Percentiles rank a stretch among this genome's conserved stretches.
phyloP scores from a whole-genome alignment of 1,139 yeast genomes.

The Taphrina communis region DNA sequence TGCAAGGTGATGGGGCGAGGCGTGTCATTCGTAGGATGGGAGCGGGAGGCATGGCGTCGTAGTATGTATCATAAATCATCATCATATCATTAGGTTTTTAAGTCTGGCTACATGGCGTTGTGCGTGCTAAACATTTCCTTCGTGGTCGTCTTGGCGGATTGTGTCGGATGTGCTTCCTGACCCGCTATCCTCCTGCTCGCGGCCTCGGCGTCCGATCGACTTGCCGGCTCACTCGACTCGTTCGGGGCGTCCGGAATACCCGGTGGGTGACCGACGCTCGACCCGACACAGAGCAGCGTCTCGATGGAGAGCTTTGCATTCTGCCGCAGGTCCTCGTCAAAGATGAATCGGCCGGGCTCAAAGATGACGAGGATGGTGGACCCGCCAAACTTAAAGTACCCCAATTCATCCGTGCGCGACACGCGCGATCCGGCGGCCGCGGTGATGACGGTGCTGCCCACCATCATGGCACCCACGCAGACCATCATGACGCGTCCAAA shows the following conservation, averaged over 20 bases:
- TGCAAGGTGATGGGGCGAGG: constrained; percentile 75
- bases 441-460: constrained; percentile 82
- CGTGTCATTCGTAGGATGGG: constrained; percentile 57
- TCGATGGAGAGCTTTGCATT: constrained; percentile 77
- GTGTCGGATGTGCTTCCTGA: constrained; percentile 10
- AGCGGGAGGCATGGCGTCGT: constrained; percentile 25
- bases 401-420: constrained; percentile 78
- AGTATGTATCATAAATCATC: background rate
- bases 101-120: constrained; percentile 21
- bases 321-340: constrained; percentile 74
- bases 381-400: constrained; percentile 95
- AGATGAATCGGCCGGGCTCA: constrained; percentile 56
- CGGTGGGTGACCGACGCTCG: constrained; percentile 81
- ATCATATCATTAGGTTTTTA: background rate
- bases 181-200: constrained; percentile 45
- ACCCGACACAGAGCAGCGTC: constrained; percentile 85
- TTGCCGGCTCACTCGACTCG: constrained; percentile 25
- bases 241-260: constrained; percentile 49
- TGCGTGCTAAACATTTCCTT: constrained; percentile 23
- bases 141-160: background rate
- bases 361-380: constrained; percentile 76
- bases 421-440: constrained; percentile 66
- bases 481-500: constrained; percentile 81
- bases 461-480: constrained; percentile 99
- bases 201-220: constrained; percentile 40